These are phyloP conservation scores for Parasitella parasitica DNA, from an alignment of 371 early-diverging fungal species.

Conservation along the genomic window DNA sequence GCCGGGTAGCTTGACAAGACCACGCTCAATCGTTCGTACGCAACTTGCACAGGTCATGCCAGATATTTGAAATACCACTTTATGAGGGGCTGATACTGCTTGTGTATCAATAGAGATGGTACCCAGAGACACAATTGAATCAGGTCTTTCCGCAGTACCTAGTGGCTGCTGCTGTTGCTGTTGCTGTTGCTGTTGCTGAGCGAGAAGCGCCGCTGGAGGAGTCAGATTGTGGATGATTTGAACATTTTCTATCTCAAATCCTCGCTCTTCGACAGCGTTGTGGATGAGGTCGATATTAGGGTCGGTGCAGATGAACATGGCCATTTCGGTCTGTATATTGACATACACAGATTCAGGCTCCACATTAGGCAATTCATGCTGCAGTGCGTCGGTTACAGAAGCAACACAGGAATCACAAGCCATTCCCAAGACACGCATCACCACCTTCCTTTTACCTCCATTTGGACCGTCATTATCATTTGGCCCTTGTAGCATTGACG, in stretches of 20 bases:
- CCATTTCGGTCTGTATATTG: constrained; percentile 47
- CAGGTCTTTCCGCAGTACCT: neutral
- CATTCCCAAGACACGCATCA: constrained; percentile 73
- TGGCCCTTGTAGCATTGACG: neutral
- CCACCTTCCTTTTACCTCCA: constrained; percentile 30
- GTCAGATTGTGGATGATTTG: constrained; percentile 47
- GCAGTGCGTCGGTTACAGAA: constrained; percentile 34
- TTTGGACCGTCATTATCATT: neutral
- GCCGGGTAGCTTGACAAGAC: constrained; percentile 62
- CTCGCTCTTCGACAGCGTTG: constrained; percentile 31
- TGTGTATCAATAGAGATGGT: constrained; percentile 27
- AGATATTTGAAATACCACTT: constrained; percentile 66
- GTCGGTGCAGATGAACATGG: constrained; percentile 36
- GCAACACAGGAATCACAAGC: constrained; percentile 83
- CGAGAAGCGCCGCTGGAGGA: constrained; percentile 26
- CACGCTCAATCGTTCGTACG: constrained; percentile 74
- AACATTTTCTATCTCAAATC: constrained; percentile 43
- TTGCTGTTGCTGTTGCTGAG: neutral
- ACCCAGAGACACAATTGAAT: constrained; percentile 25
- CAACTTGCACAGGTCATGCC: constrained; percentile 94
- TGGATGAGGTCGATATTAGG: constrained; percentile 29
- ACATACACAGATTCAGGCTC: constrained; percentile 37
- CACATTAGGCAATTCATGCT: constrained; percentile 26
- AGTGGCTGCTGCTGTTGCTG: too few relatives aligned
- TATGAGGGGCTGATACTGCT: constrained; percentile 24